Percentiles rank a stretch among this genome's conserved stretches.
These are phyloP conservation scores for Leptosphaerulina australis DNA, from an alignment of 2,329 filamentous ascomycete species.

Conservation along the genomic window DNA sequence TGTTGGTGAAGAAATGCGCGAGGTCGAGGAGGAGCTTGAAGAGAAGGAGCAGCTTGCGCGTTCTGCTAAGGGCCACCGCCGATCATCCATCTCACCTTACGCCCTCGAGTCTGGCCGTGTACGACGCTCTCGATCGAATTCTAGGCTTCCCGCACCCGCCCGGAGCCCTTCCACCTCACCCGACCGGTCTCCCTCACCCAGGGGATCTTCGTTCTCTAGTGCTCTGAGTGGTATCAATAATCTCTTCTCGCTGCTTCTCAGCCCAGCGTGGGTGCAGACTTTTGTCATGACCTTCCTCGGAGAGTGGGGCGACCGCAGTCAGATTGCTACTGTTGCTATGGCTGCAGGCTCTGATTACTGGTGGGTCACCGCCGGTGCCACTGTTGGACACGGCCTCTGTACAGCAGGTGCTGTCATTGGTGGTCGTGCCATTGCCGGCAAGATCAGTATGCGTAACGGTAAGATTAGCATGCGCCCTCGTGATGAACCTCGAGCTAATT, in stretches of 20 bases:
- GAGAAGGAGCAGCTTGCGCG: conserved; percentile 84
- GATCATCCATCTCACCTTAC: conserved; percentile 74
- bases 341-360: conserved; percentile 97
- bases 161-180: conserved; percentile 73
- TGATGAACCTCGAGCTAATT: conserved; percentile 31
- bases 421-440: conserved; percentile 88
- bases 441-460: conserved; percentile 95
- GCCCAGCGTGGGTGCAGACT: conserved; percentile 97
- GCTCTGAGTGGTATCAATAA: conserved; percentile 76
- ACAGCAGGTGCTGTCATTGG: conserved; percentile 91
- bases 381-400: conserved; percentile 85
- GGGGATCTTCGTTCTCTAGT: conserved; percentile 61
- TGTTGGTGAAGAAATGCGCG: conserved; percentile 95
- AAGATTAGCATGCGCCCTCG: conserved; percentile 54
- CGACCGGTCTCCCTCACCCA: conserved; percentile 52
- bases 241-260: conserved; percentile 83
- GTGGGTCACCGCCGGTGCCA: conserved; percentile 93
- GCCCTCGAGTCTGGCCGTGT: conserved; percentile 79
- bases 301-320: conserved; percentile 96
- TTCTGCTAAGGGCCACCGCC: conserved; percentile 66
- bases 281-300: conserved; percentile 99
- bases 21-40: conserved; percentile 91
- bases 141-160: conserved; percentile 78
- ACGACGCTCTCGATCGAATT: conserved; percentile 73
- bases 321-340: conserved; percentile 99